phyloP scores from a whole-genome alignment of 306 rosid species.

The Malus domestica region ASM211411v1 NC_041790.1:2726501-2727000 shows the following conservation, averaged over 20 bases:
- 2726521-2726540: slow-evolving; percentile 20
- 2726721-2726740: neutral
- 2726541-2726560: neutral
- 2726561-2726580: neutral
- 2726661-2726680: neutral
- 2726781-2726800: too few species aligned
- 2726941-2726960: too few species aligned
- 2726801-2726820: too few species aligned
- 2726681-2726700: neutral
- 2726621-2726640: neutral
- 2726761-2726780: too few species aligned
- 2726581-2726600: neutral
- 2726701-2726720: neutral
- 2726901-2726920: too few species aligned
- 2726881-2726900: too few species aligned
- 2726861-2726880: neutral
- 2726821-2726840: neutral
- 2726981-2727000: too few species aligned
- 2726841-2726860: neutral
- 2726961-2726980: too few species aligned
- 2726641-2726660: neutral
- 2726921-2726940: too few species aligned
- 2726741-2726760: neutral
- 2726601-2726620: neutral
- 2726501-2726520: slow-evolving; percentile 30